Conservation (phyloP, 2,329 filamentous ascomycete genomes). For the Beauveria scarabaeidicola region DNA sequence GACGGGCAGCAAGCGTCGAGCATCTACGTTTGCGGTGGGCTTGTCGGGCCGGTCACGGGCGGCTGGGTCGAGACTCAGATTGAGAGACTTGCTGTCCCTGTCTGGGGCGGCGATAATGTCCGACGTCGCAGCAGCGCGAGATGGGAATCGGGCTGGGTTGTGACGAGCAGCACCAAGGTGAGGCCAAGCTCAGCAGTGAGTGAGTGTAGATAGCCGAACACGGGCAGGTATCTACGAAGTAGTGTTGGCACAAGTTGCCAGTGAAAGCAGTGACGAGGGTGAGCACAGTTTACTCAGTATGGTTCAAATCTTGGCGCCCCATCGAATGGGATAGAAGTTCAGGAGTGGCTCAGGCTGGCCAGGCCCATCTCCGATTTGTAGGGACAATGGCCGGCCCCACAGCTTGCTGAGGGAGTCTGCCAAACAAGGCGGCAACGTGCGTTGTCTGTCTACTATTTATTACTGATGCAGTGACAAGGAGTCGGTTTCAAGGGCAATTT, state of each 20-base stretch:
- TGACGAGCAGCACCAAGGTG: not conserved
- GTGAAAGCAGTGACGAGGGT: not conserved
- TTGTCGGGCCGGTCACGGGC: not conserved
- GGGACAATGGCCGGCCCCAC: not conserved
- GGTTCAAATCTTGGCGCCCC: not conserved
- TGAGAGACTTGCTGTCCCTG: not conserved
- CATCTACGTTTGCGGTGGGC: not conserved
- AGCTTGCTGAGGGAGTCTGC: not conserved
- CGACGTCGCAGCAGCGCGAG: not conserved
- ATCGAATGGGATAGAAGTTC: conserved; percentile 8
- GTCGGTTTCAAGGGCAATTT: too few species aligned
- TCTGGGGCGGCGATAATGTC: not conserved
- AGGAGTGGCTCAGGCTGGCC: not conserved
- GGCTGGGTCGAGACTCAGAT: not conserved
- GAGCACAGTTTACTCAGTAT: too few species aligned
- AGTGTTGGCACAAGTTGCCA: too few species aligned
- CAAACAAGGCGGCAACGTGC: not conserved
- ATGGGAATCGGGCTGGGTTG: not conserved
- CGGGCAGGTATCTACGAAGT: too few species aligned
- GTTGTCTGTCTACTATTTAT: too few species aligned
- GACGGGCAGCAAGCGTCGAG: not conserved
- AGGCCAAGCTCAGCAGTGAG: not conserved
- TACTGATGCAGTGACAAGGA: too few species aligned
- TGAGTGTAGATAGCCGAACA: too few species aligned
- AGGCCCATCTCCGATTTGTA: conserved; percentile 2